phyloP scores from a whole-genome alignment of 495 filamentous ascomycete species.

The Xylaria longipes region DNA sequence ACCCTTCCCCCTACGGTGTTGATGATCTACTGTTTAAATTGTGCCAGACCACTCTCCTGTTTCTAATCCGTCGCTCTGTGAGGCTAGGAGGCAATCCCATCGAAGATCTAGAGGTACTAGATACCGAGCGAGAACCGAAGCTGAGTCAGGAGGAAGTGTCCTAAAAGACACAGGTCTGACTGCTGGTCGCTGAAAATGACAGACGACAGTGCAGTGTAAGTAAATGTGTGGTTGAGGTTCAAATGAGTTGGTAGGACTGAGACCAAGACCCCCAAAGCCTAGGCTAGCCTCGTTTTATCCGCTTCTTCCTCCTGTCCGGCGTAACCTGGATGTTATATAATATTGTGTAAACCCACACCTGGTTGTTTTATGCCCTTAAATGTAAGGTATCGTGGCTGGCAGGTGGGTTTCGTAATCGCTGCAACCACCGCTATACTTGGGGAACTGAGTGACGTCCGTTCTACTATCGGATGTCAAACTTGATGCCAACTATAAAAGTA shows the following conservation, averaged over 20 bases:
- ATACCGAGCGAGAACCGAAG: slow-evolving; percentile 2
- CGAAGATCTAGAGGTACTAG: background rate
- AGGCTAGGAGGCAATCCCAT: slow-evolving; percentile 22
- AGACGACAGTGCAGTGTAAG: background rate
- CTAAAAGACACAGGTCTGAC: slow-evolving; percentile 28
- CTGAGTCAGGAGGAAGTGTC: slow-evolving; percentile 19
- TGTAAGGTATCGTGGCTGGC: background rate
- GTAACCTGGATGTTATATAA: background rate
- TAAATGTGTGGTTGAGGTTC: background rate
- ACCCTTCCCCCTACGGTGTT: background rate
- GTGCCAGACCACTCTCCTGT: slow-evolving; percentile 24
- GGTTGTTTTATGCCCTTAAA: background rate
- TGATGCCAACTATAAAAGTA: slow-evolving; percentile 7
- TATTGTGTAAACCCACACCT: background rate
- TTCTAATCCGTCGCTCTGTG: slow-evolving; percentile 22
- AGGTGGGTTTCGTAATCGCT: slow-evolving; percentile 10
- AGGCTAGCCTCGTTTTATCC: background rate
- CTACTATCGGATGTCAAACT: background rate
- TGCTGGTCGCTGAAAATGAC: background rate
- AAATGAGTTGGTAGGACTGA: background rate
- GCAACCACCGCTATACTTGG: background rate
- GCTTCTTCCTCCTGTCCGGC: background rate
- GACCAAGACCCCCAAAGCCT: background rate
- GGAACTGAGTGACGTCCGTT: background rate
- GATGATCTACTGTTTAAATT: background rate